Base-by-base conservation (phyloP, 164 flowering plant genomes). In the Malania oleifera region DNA sequence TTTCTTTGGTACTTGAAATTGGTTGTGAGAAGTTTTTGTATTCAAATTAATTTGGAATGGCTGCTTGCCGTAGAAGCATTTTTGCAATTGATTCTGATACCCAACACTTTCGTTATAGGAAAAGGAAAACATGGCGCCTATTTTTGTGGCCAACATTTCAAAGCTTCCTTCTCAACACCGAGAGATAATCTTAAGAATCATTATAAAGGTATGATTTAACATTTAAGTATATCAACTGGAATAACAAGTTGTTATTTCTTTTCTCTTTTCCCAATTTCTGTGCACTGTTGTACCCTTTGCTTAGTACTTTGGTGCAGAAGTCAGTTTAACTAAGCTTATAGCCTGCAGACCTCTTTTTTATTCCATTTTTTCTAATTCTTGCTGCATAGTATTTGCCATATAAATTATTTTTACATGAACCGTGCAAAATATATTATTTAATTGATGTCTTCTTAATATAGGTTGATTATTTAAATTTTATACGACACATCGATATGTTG, bases 81-180 rank as follows among this genome's bases (percentile, higher is more conserved):
- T 54, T 29, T 37, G 48, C 11, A 18, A 41, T 52, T 44, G 57
- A 56, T 63, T 22, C 18, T 25, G 18, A n/a, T 18, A 18, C 15
- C 35, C 48, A 4, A 37, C 14, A 25, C 22, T 48, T 71, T 4
- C 70, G 28, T 41, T 54, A 52, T 64, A 93, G 98, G 96, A 81
- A 61, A 87, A 84, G 66, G 82, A 82, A 78, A 68, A 48, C 60
- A 73, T 87, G 77, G 86, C 84, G 52, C 90, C 97, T 48, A 61
- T 56, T 43, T 72, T 89, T 56, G 47, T 90, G 31, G 72, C 73
- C n/a, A 75, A 73, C 53, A 59, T 90, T 70, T 84, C 95, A 40
- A 89, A 84, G 75, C 75, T 87, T 68, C 83, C 97, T 62, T 62
- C 71, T 62, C 93, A 86, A 53, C 98, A 92, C 62, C 97, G 87